These are phyloP conservation scores for Aspergillus proliferans DNA, from an alignment of 2,329 filamentous ascomycete species.

Conservation along the genomic window DNA sequence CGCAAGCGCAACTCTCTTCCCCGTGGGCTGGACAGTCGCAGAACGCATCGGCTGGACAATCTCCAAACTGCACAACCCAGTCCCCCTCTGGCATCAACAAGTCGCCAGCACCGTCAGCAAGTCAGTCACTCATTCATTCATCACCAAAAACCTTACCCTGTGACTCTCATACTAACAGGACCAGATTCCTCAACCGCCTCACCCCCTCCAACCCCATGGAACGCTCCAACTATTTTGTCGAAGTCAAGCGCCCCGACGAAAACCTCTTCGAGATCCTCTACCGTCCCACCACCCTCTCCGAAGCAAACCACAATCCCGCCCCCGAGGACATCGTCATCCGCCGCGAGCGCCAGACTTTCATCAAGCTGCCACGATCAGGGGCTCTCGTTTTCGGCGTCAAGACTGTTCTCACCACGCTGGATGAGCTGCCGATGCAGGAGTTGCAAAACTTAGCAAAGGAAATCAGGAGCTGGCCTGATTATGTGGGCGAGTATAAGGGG, in stretches of 20 bases:
- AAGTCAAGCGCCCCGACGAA: conserved; percentile 36
- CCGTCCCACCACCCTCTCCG: conserved; percentile 36
- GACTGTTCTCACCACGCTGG: conserved; percentile 40
- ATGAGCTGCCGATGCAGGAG: conserved; percentile 37
- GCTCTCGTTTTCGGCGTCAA: conserved; percentile 47
- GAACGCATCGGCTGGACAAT: conserved; percentile 46
- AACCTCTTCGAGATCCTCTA: conserved; percentile 40
- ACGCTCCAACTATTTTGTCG: conserved; percentile 46
- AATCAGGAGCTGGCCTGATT: conserved; percentile 41
- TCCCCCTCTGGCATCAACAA: conserved; percentile 47
- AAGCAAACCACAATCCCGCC: conserved; percentile 30
- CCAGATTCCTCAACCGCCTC: conserved; percentile 43
- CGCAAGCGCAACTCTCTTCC: conserved; percentile 49
- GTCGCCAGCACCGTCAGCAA: conserved; percentile 39
- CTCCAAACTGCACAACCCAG: conserved; percentile 41
- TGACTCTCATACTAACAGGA: conserved; percentile 1
- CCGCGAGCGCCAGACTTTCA: conserved; percentile 47
- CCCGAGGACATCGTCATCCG: conserved; percentile 42
- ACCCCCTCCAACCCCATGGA: conserved; percentile 42
- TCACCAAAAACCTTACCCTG: background rate
- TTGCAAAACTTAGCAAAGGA: conserved; percentile 38
- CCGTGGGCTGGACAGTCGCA: conserved; percentile 47
- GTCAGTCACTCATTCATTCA: conserved; percentile 21
- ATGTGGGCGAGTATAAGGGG: conserved; percentile 42
- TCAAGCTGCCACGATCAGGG: conserved; percentile 37